These are phyloP conservation scores for Coemansia sp. DNA, from an alignment of 192 early-diverging fungal genomes.

Conservation along the genomic window DNA sequence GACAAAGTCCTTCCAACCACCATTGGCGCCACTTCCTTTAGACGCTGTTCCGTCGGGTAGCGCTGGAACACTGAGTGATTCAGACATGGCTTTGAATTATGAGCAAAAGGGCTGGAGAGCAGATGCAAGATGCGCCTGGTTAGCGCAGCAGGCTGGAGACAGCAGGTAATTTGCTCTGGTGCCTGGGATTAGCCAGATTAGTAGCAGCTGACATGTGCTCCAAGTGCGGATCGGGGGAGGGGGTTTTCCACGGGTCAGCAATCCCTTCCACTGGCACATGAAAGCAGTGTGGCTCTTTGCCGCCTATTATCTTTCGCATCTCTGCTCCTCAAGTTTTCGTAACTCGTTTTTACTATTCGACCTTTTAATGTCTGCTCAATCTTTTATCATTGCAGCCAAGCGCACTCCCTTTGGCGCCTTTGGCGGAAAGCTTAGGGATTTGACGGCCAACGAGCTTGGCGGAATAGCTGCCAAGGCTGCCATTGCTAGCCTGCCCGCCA, in stretches of 20 bases:
- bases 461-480: slow-evolving; percentile 91
- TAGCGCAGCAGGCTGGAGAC: neutral
- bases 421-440: slow-evolving; percentile 87
- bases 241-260: no score
- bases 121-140: neutral
- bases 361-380: slow-evolving; percentile 48
- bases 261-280: neutral
- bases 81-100: slow-evolving; percentile 8
- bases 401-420: slow-evolving; percentile 89
- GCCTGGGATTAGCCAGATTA: neutral
- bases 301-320: neutral
- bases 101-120: neutral
- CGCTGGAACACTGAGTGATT: slow-evolving; percentile 12
- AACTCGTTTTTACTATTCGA: neutral
- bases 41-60: slow-evolving; percentile 6
- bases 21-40: slow-evolving; percentile 10
- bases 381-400: slow-evolving; percentile 78
- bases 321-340: neutral
- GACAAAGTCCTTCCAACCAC: slow-evolving; percentile 59
- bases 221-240: slow-evolving; percentile 1
- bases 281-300: neutral
- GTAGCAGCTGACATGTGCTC: neutral
- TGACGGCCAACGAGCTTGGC: slow-evolving; percentile 81
- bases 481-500: slow-evolving; percentile 70
- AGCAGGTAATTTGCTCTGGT: neutral